Evolutionary conservation across 2,329 filamentous ascomycete species (phyloP).

Genomic region (Dothidotthia symphoricarpi): DNA sequence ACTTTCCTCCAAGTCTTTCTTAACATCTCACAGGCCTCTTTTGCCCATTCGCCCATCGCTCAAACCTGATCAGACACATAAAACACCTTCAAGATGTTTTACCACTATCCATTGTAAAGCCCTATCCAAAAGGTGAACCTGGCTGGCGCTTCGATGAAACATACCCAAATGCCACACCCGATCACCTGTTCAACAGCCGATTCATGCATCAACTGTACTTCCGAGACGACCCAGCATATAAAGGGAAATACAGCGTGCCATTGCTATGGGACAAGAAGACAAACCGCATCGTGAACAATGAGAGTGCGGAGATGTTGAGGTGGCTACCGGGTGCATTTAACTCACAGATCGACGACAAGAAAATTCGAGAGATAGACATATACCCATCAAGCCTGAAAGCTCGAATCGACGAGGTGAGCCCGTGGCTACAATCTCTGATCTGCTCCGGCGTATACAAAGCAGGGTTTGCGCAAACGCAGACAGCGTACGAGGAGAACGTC

Average conservation of each 20-base stretch:
- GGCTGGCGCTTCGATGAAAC: slow-evolving; percentile 60
- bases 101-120: slow-evolving; percentile 58
- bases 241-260: slow-evolving; percentile 61
- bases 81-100: slow-evolving; percentile 58
- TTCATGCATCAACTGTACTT: slow-evolving; percentile 65
- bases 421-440: slow-evolving; percentile 57
- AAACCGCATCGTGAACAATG: slow-evolving; percentile 60
- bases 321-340: slow-evolving; percentile 60
- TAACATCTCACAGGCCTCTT: slow-evolving; percentile 52
- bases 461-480: slow-evolving; percentile 58
- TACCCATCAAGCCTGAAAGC: slow-evolving; percentile 52
- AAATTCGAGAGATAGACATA: slow-evolving; percentile 47
- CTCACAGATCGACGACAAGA: slow-evolving; percentile 45
- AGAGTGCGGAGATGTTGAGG: slow-evolving; percentile 58
- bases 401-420: slow-evolving; percentile 54
- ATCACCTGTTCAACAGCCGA: slow-evolving; percentile 58
- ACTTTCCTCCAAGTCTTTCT: no score
- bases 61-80: slow-evolving; percentile 57
- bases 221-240: slow-evolving; percentile 59
- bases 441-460: slow-evolving; percentile 63
- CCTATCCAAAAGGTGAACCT: slow-evolving; percentile 64
- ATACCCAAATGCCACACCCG: slow-evolving; percentile 60
- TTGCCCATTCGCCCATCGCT: slow-evolving; percentile 64
- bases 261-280: slow-evolving; percentile 62
- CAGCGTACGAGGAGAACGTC: slow-evolving; percentile 56